A percentile compares a stretch with the other conserved stretches of the same genome.
phyloP scores from a whole-genome alignment of 805 yeast species.

The Saccharomycopsis javanensis region DNA sequence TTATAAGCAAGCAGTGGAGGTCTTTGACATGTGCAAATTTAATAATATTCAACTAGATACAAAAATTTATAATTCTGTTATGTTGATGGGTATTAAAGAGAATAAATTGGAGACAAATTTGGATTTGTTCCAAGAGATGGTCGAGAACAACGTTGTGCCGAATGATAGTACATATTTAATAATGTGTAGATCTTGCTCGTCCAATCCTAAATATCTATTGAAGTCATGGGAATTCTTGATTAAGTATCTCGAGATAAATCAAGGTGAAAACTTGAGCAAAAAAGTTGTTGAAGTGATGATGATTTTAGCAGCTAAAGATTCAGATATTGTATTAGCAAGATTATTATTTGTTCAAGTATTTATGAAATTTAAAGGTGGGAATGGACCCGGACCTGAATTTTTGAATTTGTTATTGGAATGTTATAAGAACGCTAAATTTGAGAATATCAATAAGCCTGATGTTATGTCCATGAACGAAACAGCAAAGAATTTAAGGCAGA shows the following conservation, averaged over 20 bases:
- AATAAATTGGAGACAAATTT: conserved; percentile 64
- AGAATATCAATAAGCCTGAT: conserved; percentile 23
- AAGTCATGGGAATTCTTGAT: conserved; percentile 75
- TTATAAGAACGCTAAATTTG: conserved; percentile 13
- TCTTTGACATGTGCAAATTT: conserved; percentile 82
- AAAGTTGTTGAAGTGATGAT: conserved; percentile 58
- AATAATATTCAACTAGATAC: conserved; percentile 55
- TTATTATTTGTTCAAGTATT: conserved; percentile 40
- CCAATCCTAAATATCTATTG: conserved; percentile 35
- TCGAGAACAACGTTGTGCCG: conserved; percentile 29
- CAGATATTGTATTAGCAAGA: conserved; percentile 41
- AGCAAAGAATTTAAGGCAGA: conserved; percentile 39
- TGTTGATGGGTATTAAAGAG: conserved; percentile 52
- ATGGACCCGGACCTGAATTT: conserved; percentile 10
- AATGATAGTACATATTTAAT: conserved; percentile 40
- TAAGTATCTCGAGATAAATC: conserved; percentile 40
- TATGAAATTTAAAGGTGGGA: conserved; percentile 20
- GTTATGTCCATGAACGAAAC: conserved; percentile 33
- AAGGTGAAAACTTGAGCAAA: conserved; percentile 25
- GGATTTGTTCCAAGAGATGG: conserved; percentile 68
- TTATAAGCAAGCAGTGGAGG: conserved; percentile 52
- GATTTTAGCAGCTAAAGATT: conserved; percentile 61
- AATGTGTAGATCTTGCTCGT: conserved; percentile 60
- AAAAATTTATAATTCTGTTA: conserved; percentile 60
- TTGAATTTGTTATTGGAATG: conserved; percentile 15